Base-by-base conservation (phyloP, 305 asterid genomes). In the Fraxinus ornus region DNA sequence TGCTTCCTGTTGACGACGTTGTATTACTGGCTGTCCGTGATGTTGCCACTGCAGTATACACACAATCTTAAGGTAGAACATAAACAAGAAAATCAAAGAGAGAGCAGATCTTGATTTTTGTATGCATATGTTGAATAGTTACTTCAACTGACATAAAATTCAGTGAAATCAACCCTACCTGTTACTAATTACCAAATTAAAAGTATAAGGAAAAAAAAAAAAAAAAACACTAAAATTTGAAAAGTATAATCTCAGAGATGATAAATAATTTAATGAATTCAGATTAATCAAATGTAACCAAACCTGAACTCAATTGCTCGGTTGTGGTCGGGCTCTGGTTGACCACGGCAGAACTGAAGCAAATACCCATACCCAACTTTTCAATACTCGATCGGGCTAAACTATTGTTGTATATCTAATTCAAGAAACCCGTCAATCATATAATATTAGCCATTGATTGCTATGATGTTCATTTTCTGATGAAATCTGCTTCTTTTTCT, bases 221-320 rank as follows among this genome's bases (percentile, higher is more conserved):
- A n/a, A n/a, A n/a, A n/a, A n/a, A n/a, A n/a, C n/a, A n/a, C n/a
- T n/a, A n/a, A n/a, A n/a, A n/a, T n/a, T n/a, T n/a, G n/a, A n/a
- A n/a, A n/a, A n/a, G n/a, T n/a, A n/a, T n/a, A n/a, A n/a, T n/a
- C n/a, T n/a, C n/a, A n/a, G n/a, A n/a, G n/a, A n/a, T n/a, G n/a
- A n/a, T n/a, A n/a, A n/a, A n/a, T n/a, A n/a, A n/a, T n/a, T n/a
- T n/a, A n/a, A n/a, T n/a, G n/a, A n/a, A n/a, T n/a, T n/a, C n/a
- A n/a, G n/a, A n/a, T n/a, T n/a, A n/a, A n/a, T n/a, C n/a, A n/a
- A n/a, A n/a, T n/a, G n/a, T n/a, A 37, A 37, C 2, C 22, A 55
- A 76, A 89, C 92, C 92, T 83, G 92, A 87, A 72, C 87, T 87
- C 66, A 86, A 79, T 35, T 83, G 87, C 57, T 81, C 12, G 19